Percentiles rank a stretch among this genome's conserved stretches.
These are phyloP conservation scores for Arbutus unedo DNA, from an alignment of 148 eudicot genomes.

Conservation along the genomic window DNA sequence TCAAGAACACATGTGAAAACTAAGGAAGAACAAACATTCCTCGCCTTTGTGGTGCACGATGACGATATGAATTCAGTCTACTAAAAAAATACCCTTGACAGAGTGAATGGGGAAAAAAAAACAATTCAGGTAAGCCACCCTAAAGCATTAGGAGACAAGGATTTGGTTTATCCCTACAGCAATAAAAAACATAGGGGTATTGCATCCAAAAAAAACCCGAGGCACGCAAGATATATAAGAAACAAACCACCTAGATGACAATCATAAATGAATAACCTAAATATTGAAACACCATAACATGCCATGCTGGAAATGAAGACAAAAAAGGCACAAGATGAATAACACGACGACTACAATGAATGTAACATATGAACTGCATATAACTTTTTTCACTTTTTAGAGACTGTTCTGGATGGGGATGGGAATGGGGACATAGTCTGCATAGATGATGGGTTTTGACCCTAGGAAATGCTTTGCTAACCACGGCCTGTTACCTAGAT, in stretches of 20 bases:
- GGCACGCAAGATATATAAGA: neutral
- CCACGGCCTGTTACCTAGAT: neutral
- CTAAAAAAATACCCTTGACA: neutral
- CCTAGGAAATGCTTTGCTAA: neutral
- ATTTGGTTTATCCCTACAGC: neutral
- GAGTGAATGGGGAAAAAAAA: neutral
- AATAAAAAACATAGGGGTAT: neutral
- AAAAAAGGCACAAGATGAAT: neutral
- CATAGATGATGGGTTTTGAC: neutral
- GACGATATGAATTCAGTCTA: neutral
- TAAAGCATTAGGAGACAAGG: neutral
- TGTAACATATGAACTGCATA: no score
- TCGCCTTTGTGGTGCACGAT: neutral
- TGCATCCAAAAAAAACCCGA: neutral
- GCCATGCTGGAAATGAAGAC: neutral
- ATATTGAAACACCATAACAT: neutral
- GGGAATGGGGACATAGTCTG: neutral
- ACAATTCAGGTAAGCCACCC: neutral
- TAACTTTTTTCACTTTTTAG: neutral
- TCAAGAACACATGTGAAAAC: no score
- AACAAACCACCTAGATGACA: slow-evolving; percentile 1
- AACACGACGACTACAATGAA: neutral
- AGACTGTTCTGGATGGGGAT: neutral
- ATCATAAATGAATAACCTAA: neutral
- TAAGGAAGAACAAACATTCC: neutral